A percentile compares a stretch with the other conserved stretches of the same genome.
These are phyloP conservation scores for Hygrocybe punicea DNA, from an alignment of 768 basidiomycete genomes.

Conservation along the genomic window DNA sequence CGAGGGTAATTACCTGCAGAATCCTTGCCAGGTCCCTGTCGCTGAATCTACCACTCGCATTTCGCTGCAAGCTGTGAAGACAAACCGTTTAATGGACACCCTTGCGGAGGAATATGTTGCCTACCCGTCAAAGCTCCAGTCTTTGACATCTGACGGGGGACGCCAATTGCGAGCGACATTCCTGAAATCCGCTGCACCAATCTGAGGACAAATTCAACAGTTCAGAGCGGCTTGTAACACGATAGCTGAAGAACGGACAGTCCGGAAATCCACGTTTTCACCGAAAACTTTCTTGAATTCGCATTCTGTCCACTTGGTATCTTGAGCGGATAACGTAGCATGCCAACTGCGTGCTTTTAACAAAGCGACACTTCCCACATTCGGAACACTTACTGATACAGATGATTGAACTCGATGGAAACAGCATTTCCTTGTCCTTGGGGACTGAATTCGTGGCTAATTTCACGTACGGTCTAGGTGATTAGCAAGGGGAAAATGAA, in stretches of 20 bases:
- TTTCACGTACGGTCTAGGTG: conserved; percentile 47
- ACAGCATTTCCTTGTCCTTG: conserved; percentile 73
- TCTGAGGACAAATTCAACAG: conserved; percentile 17
- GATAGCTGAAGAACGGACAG: conserved; percentile 28
- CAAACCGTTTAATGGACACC: not conserved
- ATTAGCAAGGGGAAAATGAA: too few species aligned
- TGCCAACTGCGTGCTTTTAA: conserved; percentile 47
- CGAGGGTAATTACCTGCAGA: conserved; percentile 23
- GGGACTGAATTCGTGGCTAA: conserved; percentile 50
- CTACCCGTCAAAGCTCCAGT: conserved; percentile 57
- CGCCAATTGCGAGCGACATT: conserved; percentile 27
- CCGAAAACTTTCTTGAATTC: conserved; percentile 46
- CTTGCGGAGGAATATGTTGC: not conserved
- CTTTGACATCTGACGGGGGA: conserved; percentile 35
- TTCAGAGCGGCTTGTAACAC: not conserved
- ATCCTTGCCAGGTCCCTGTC: conserved; percentile 62
- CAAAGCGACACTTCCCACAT: not conserved
- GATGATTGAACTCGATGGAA: conserved; percentile 71
- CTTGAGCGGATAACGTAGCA: conserved; percentile 51
- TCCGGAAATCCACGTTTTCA: conserved; percentile 34
- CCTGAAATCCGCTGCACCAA: conserved; percentile 40
- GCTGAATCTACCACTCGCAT: conserved; percentile 51
- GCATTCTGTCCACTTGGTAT: conserved; percentile 53
- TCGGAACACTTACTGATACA: conserved; percentile 34
- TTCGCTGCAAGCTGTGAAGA: conserved; percentile 46